phyloP scores from a whole-genome alignment of 257 asterid species.

The Lycium ferocissimum region DNA sequence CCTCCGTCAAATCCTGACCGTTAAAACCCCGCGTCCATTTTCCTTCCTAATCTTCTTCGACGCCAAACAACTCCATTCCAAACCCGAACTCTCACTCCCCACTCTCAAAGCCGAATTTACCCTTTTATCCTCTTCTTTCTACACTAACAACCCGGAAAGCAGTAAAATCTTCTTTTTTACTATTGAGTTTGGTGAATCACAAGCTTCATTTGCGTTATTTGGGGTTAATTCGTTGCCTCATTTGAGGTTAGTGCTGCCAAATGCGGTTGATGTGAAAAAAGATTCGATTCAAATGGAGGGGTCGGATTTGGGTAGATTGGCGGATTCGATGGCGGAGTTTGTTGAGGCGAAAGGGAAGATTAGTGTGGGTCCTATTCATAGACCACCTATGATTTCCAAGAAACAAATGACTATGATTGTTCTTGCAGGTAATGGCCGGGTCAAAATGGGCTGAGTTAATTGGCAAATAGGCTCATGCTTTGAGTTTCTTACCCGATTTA shows the following conservation, averaged over 20 bases:
- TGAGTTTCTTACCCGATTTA: too few species aligned
- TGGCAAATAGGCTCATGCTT: too few species aligned
- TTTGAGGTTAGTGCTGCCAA: constrained; percentile 70
- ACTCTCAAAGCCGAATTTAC: constrained; percentile 47
- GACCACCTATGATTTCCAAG: constrained; percentile 71
- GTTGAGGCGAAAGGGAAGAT: constrained; percentile 60
- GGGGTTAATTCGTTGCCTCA: constrained; percentile 80
- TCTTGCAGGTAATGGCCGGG: not conserved
- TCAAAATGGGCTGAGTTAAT: too few species aligned
- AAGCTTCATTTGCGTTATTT: constrained; percentile 62
- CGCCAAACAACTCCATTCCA: constrained; percentile 7
- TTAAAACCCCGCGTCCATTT: constrained; percentile 7
- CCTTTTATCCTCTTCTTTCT: constrained; percentile 61
- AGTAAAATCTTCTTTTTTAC: constrained; percentile 64
- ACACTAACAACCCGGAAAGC: constrained; percentile 50
- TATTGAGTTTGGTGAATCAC: constrained; percentile 73
- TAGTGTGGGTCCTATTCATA: constrained; percentile 61
- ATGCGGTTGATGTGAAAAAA: constrained; percentile 57
- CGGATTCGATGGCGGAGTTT: constrained; percentile 91
- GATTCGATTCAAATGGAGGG: constrained; percentile 81
- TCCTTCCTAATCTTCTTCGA: constrained; percentile 27
- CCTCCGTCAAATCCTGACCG: constrained; percentile 6
- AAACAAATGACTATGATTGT: constrained; percentile 54
- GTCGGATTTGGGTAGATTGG: constrained; percentile 63
- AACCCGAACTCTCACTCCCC: constrained; percentile 26